Conservation (phyloP, 345 rosid species). For the Pelargonium nanum region DNA sequence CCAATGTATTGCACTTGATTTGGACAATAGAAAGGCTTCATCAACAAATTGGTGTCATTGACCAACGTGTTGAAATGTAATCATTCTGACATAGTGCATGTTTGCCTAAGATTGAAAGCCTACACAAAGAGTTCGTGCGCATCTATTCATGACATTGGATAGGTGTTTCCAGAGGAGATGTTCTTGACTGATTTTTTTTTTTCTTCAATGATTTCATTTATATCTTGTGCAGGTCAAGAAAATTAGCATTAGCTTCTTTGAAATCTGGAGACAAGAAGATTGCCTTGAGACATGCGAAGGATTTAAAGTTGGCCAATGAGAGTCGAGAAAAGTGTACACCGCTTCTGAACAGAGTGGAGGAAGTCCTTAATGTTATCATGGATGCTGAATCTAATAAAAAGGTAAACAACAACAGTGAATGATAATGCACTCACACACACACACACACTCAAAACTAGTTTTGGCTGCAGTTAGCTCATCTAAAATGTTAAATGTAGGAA, state of each 20-base stretch:
- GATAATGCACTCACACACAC: neutral
- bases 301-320: conserved; percentile 48
- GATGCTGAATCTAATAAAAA: conserved; percentile 68
- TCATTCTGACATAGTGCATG: conserved; percentile 1
- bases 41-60: conserved; percentile 57
- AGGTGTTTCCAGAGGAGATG: neutral
- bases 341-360: conserved; percentile 78
- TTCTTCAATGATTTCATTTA: neutral
- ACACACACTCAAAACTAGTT: neutral
- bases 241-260: conserved; percentile 48
- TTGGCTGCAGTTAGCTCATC: neutral
- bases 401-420: conserved; percentile 26
- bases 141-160: neutral
- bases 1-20: conserved; percentile 60
- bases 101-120: neutral
- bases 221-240: conserved; percentile 44
- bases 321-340: conserved; percentile 65
- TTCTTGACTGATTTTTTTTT: neutral
- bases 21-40: conserved; percentile 81
- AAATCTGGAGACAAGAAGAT: conserved; percentile 66
- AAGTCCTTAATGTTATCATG: conserved; percentile 45
- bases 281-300: conserved; percentile 67
- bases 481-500: neutral
- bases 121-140: neutral
- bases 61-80: conserved; percentile 63